These are phyloP conservation scores for Lotmaria passim DNA, from an alignment of 208 protist species.

Conservation along the genomic window DNA sequence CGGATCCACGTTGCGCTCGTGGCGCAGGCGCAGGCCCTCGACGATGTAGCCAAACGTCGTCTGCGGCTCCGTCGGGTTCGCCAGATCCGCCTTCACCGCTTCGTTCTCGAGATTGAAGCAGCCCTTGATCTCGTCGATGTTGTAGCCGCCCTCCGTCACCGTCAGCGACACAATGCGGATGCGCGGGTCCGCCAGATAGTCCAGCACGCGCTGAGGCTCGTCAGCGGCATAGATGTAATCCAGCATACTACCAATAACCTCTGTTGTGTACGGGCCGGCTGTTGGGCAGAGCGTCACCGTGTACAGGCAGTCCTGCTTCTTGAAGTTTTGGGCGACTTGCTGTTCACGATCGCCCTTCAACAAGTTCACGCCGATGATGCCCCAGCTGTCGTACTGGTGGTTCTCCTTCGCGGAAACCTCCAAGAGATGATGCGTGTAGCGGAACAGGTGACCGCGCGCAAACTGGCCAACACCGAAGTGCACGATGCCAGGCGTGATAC, in stretches of 20 bases:
- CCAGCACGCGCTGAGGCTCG: constrained; percentile 34
- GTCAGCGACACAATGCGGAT: constrained; percentile 52
- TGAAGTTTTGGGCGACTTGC: constrained; percentile 43
- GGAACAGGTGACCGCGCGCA: constrained; percentile 41
- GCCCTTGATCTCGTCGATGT: constrained; percentile 46
- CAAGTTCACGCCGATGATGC: constrained; percentile 47
- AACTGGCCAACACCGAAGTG: constrained; percentile 48
- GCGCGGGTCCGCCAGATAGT: constrained; percentile 34
- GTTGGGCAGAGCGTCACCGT: constrained; percentile 41
- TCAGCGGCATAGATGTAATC: constrained; percentile 42
- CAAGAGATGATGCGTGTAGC: constrained; percentile 43
- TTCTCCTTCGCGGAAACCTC: constrained; percentile 34
- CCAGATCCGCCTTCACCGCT: constrained; percentile 33
- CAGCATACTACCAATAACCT: constrained; percentile 39
- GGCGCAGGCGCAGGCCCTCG: constrained; percentile 41
- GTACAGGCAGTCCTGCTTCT: constrained; percentile 51
- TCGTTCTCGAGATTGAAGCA: constrained; percentile 38
- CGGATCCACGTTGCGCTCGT: constrained; percentile 27
- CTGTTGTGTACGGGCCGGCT: constrained; percentile 22
- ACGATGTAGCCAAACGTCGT: constrained; percentile 54
- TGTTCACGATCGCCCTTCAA: constrained; percentile 31
- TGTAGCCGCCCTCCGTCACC: constrained; percentile 58
- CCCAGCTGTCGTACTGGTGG: constrained; percentile 35
- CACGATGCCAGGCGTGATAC: constrained; percentile 41
- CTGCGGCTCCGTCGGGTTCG: constrained; percentile 27